phyloP scores from a whole-genome alignment of 2,329 filamentous ascomycete genomes.

The Fusarium armeniacum region DNA sequence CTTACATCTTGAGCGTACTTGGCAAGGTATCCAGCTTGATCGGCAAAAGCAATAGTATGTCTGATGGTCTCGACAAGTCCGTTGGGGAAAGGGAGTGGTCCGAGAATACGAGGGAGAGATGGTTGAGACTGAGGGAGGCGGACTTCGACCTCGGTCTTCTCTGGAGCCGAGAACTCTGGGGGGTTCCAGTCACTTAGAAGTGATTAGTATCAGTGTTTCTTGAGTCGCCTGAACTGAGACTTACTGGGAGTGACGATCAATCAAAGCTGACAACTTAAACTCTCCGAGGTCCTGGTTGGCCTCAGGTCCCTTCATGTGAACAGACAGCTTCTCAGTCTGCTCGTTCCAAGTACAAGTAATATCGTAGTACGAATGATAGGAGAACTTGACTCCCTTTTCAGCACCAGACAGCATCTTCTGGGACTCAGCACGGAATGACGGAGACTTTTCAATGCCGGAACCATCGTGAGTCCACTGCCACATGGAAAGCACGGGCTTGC shows the following conservation, averaged over 20 bases:
- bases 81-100: slow-evolving; percentile 29
- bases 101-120: slow-evolving; percentile 22
- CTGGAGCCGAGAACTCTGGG: not conserved
- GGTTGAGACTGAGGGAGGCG: slow-evolving; percentile 30
- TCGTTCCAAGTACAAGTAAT: slow-evolving; percentile 33
- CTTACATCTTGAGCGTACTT: slow-evolving; percentile 14
- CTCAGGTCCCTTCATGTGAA: not conserved
- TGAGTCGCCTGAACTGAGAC: not conserved
- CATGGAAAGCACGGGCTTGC: slow-evolving; percentile 28
- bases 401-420: slow-evolving; percentile 1
- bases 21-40: slow-evolving; percentile 26
- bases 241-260: slow-evolving; percentile 36
- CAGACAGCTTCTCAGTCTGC: slow-evolving; percentile 21
- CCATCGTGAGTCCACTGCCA: slow-evolving; percentile 34
- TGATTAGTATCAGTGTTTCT: not conserved
- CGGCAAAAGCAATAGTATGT: slow-evolving; percentile 31
- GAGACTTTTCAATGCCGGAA: slow-evolving; percentile 2
- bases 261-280: slow-evolving; percentile 13
- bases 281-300: slow-evolving; percentile 3
- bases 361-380: slow-evolving; percentile 27
- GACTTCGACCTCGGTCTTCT: slow-evolving; percentile 33
- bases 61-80: slow-evolving; percentile 25
- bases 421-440: slow-evolving; percentile 4
- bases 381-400: slow-evolving; percentile 15
- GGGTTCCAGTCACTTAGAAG: slow-evolving; percentile 22